These are phyloP conservation scores for Magnaporthiopsis rhizophila DNA, from an alignment of 2,329 filamentous ascomycete species.

Conservation along the genomic window DNA sequence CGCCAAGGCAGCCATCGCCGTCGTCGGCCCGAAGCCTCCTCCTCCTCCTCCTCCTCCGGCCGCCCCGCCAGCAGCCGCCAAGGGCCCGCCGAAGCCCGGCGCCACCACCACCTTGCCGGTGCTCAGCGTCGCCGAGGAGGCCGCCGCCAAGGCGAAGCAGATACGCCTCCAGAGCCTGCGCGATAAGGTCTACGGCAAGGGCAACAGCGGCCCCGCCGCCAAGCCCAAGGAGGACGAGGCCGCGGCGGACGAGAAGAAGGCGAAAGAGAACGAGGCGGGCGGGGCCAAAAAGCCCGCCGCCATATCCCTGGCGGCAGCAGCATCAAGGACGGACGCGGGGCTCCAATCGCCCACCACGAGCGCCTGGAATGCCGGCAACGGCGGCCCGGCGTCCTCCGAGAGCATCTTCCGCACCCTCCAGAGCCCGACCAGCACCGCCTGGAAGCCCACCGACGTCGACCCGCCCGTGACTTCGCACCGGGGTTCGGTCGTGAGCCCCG, in stretches of 20 bases:
- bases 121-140: conserved; percentile 55
- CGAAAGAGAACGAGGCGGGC: conserved; percentile 11
- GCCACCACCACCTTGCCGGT: conserved; percentile 31
- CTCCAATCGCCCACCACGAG: conserved; percentile 38
- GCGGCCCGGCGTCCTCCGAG: conserved; percentile 13
- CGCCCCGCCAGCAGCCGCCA: conserved; percentile 14
- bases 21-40: conserved; percentile 3
- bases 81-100: conserved; percentile 15
- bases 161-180: conserved; percentile 44
- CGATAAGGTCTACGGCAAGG: conserved; percentile 47
- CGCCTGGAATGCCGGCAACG: conserved; percentile 26
- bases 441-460: conserved; percentile 29
- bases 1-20: conserved; percentile 7
- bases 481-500: conserved; percentile 24
- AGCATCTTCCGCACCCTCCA: conserved; percentile 28
- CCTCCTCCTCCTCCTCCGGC: conserved; percentile 11
- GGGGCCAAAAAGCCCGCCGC: conserved; percentile 10
- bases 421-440: conserved; percentile 28
- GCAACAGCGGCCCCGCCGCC: conserved; percentile 10
- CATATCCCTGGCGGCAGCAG: conserved; percentile 8
- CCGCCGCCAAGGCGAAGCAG: conserved; percentile 55
- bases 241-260: no score
- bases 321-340: conserved; percentile 16
- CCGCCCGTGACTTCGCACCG: conserved; percentile 22
- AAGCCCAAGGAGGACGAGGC: conserved; percentile 5